Evolutionary conservation across 1,139 yeast genomes (phyloP), one percentile per base, ranked within the genome.

Genomic region (Hemisphaericaspora lyxosophila): DNA sequence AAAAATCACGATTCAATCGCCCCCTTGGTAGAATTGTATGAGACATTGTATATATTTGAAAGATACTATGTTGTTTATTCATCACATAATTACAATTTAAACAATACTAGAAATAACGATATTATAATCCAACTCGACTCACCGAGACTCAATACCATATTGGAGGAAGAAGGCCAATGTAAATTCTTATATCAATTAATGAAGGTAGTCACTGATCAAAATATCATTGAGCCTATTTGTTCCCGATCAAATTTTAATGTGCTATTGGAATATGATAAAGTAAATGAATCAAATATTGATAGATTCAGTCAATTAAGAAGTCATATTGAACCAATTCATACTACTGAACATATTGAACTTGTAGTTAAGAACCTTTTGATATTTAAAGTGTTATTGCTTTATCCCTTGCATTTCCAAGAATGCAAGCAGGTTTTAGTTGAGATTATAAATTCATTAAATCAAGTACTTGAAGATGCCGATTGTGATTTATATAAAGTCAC

Each of bases 11-110:
- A 54, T 13, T 48, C 55, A 6, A 46, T 53, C 15, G 49, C 49
- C 7, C 67, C 66, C 40, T 40, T 67, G 26, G 59, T 56, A 40
- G 74, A 69, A 45, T 53, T 69, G 30, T 68, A 57, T 45, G 70
- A 66, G 39, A 53, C 54, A 33, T 48, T 69, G 31, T 67, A 58
- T 41, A 48, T 60, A 3, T 51, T 55, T 40, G 75, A 69, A 49
- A 50, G 71, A 27, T 57, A 62, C 34, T 61, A 62, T 40, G 51
- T 64, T 38, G 47, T 65, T 20, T 55, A 60, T 20, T 57, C 62
- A 22, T 59, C 66, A n/a, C 59, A 59, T 46, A 55, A 55, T 39
- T 48, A 48, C 31, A 51, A 53, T 37, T 35, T 56, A 11, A 47
- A 47, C 24, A 29, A 51, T 8, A 38, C 57, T 15, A 44, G 59